Percentiles rank a stretch among this genome's conserved stretches.
phyloP scores from a whole-genome alignment of 2,329 filamentous ascomycete species.

The Colletotrichum sp. region DNA sequence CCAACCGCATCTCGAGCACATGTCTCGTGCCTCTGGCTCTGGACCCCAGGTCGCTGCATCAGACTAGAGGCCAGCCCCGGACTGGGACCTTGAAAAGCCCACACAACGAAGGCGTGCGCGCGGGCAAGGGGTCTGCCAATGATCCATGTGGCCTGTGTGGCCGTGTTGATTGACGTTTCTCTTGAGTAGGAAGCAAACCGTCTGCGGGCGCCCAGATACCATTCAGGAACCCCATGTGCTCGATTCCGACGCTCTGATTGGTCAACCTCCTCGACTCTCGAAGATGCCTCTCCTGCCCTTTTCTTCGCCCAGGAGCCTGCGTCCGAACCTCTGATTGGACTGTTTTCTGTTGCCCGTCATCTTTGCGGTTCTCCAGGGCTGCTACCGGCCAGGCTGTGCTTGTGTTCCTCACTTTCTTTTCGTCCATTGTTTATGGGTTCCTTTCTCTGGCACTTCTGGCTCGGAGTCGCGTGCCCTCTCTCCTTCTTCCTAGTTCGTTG shows the following conservation, averaged over 20 bases:
- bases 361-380: background rate
- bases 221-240: slow-evolving; percentile 22
- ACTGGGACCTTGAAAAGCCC: background rate
- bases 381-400: background rate
- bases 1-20: slow-evolving; percentile 12
- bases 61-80: background rate
- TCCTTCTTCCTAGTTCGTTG: background rate
- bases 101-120: slow-evolving; percentile 3
- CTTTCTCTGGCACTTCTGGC: background rate
- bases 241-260: slow-evolving; percentile 14
- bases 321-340: slow-evolving; percentile 6
- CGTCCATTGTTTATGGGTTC: background rate
- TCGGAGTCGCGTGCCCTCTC: slow-evolving; percentile 19
- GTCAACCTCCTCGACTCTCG: background rate
- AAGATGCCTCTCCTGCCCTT: slow-evolving; percentile 21
- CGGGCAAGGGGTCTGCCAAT: background rate
- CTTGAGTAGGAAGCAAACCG: background rate
- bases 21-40: slow-evolving; percentile 16
- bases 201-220: background rate
- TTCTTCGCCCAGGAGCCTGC: slow-evolving; percentile 16
- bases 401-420: background rate
- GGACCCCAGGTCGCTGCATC: background rate
- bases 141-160: slow-evolving; percentile 8
- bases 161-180: slow-evolving; percentile 6
- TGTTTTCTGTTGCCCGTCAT: background rate